A percentile compares a stretch with the other conserved stretches of the same genome.
Conservation (phyloP, 176 grass and related monocot genomes). For the Cenchrus purpureus region DNA sequence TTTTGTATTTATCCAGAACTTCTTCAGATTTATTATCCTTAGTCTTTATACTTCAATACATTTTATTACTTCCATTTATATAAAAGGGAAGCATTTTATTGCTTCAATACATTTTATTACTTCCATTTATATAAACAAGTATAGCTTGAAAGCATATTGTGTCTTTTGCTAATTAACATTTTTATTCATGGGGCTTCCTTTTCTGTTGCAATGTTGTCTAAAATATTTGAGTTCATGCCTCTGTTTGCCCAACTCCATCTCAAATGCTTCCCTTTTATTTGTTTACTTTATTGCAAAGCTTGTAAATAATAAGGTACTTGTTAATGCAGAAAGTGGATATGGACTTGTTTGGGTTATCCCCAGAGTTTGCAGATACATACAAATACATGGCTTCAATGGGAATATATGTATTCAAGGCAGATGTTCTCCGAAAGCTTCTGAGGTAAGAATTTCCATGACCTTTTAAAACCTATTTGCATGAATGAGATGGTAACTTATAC, state of each 20-base stretch:
- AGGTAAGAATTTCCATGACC: too few species aligned
- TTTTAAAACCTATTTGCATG: too few species aligned
- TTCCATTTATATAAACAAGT: background rate
- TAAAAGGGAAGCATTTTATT: too few species aligned
- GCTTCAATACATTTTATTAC: too few species aligned
- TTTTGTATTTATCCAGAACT: background rate
- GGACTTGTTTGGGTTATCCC: slow-evolving; percentile 55
- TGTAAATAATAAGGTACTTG: slow-evolving; percentile 12
- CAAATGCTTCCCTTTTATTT: too few species aligned
- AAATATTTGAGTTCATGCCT: too few species aligned
- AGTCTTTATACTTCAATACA: background rate
- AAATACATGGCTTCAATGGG: slow-evolving; percentile 66
- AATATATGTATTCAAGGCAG: too few species aligned
- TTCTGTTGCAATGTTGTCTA: background rate
- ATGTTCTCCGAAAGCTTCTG: too few species aligned
- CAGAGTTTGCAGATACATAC: slow-evolving; percentile 46
- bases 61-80: background rate
- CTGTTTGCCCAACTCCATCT: too few species aligned
- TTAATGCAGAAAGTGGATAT: slow-evolving; percentile 67
- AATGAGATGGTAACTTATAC: slow-evolving; percentile 43
- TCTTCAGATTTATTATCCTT: slow-evolving; percentile 6
- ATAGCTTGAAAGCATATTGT: background rate
- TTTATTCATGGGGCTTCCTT: background rate
- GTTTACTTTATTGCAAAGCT: background rate
- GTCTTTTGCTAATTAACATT: background rate